Base-by-base conservation (phyloP, 2,329 filamentous ascomycete genomes). In the Fusarium beomiforme region DNA sequence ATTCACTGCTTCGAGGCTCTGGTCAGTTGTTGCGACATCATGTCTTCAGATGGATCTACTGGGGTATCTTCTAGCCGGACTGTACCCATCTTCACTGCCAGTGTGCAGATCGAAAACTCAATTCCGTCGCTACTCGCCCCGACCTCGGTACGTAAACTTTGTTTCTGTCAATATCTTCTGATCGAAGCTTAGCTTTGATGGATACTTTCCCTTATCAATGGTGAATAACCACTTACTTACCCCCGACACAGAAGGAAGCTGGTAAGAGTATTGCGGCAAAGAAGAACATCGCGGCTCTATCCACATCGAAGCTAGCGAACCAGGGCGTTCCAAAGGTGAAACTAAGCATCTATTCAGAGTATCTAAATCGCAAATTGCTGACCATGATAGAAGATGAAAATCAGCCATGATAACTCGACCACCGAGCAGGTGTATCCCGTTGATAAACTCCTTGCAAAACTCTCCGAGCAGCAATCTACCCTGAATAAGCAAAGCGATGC, bases 391-490 rank as follows among this genome's bases (percentile, higher is more conserved):
- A 85, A 84, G 81, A 81, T 83, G 73, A 84, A 88, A 82, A 79
- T 82, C 54, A 84, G 77, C 67, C 84, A 86, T 72, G 85, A 87
- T 36, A 46, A 76, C 6, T 73, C 78, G 13, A 77, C 75, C 9
- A 68, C 78, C 14, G 69, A 77, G 49, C 85, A 86, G 42, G 70
- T 81, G 33, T 87, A 85, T 59, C 85, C 86, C 12, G 89, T 95
- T 85, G 93, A 96, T 75, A 90, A 90, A 65, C 88, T 94, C 55
- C 83, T 94, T 70, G 89, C 91, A 60, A 92, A 91, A 78, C 85
- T 95, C 50, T 89, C 89, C n/a, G 90, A 94, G 79, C 91, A 94
- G 76, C 89, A 91, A 76, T 83, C 83, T 44, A 79, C 85, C n/a
- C 80, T 91, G 53, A 84, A 84, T 54, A 86, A 89, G 79, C 89